A percentile compares a stretch with the other conserved stretches of the same genome.
These are phyloP conservation scores for Boletus rex-veris DNA, from an alignment of 768 basidiomycete genomes.

Conservation along the genomic window DNA sequence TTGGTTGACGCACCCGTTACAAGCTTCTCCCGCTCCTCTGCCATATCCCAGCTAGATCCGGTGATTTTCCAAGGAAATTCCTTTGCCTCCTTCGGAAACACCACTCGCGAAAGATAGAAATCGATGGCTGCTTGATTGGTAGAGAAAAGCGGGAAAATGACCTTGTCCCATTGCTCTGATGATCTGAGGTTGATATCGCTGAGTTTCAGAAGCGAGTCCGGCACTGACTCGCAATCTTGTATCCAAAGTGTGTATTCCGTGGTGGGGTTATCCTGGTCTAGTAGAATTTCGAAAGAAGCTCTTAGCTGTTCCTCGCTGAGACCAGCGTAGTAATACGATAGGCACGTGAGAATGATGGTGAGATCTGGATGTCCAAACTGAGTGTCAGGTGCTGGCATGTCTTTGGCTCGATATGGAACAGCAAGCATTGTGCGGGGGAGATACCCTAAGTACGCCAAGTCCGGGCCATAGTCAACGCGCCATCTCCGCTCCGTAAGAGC, in stretches of 20 bases:
- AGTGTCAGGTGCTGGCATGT: conserved; percentile 28
- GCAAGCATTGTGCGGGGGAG: too few relatives aligned
- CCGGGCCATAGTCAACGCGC: neutral
- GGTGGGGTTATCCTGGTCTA: conserved; percentile 1
- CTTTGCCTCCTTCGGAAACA: conserved; percentile 33
- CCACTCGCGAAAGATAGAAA: conserved; percentile 25
- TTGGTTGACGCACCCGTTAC: conserved; percentile 1
- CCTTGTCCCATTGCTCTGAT: conserved; percentile 2
- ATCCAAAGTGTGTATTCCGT: conserved; percentile 1
- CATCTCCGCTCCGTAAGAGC: too few relatives aligned
- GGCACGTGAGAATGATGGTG: conserved; percentile 28
- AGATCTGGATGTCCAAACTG: conserved; percentile 38
- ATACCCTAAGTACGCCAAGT: too few relatives aligned
- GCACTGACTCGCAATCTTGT: neutral
- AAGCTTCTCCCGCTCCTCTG: conserved; percentile 13
- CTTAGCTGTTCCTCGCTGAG: conserved; percentile 2
- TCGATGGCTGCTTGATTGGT: conserved; percentile 1
- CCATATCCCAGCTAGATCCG: conserved; percentile 35
- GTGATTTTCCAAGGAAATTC: conserved; percentile 31
- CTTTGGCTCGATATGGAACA: conserved; percentile 34
- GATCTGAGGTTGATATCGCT: conserved; percentile 2
- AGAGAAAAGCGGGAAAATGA: neutral
- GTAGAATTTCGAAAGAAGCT: neutral
- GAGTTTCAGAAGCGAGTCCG: neutral
- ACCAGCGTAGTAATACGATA: conserved; percentile 31